Evolutionary conservation across 441 rosid species (phyloP), one percentile per base, ranked within the genome.

Genomic region (Arabidopsis hybrid): DNA sequence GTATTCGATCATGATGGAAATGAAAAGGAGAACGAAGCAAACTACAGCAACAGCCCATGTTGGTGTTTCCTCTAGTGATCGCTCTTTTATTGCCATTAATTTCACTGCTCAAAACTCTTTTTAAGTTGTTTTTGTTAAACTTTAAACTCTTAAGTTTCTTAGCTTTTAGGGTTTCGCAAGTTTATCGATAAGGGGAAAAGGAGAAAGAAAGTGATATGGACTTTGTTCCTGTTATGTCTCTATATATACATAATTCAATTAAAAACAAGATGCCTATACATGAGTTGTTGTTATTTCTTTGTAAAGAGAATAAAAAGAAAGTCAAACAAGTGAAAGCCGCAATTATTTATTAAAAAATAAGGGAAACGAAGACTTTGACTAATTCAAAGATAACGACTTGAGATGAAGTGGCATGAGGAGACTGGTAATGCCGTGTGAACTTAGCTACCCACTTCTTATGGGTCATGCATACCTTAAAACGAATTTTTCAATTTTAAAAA

Each of bases 21-120:
- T 73, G 42, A 83, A 79, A 69, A 93, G 80, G 60, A 93, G 64
- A 59, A 82, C 89, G 70, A 88, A 87, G 72, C 93, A 91, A 39
- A 93, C 98, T 18, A 73, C 86, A 13, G 97, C 98, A 39, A 93
- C 86, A 11, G 98, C 96, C 98, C 97, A 93, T 32, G 98, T 93
- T 16, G 98, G 92, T 13, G 98, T 93, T 47, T 83, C 78, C 65
- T 91, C 91, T 73, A 93, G 16, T 71, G 85, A 14, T 49, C 83
- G 47, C 63, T 79, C 79, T 73, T 57, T 56, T 17, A 18, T 8
- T 5, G 71, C 72, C 81, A 78, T 77, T 60, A 47, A 0, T 43
- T 31, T 60, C 52, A 60, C 69, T 52, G 3, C 49, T 51, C 52
- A 65, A 40, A 57, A 61, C 31, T 29, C 51, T 21, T 21, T 21